Evolutionary conservation across 2,329 filamentous ascomycete genomes (phyloP), one percentile per base, ranked within the genome.

Genomic region (Trichophyton schoenleinii): DNA sequence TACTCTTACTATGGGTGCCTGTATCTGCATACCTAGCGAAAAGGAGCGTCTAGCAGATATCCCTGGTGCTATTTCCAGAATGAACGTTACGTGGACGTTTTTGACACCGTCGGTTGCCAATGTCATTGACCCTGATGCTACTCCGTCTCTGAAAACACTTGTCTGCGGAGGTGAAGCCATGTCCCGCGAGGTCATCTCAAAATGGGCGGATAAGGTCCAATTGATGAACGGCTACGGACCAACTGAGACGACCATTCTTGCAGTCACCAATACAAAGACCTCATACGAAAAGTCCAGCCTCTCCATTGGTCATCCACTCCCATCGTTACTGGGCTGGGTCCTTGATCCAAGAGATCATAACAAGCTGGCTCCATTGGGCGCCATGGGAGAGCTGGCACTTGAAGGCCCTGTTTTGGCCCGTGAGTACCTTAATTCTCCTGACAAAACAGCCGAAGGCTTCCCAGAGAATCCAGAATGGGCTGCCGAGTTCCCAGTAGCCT

Each of bases 31-130:
- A 1, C 87, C 84, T 0, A 81, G 78, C 0, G 90, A 91, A 66
- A 87, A 92, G 66, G 81, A 83, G 1, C 74, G 95, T 0, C 89
- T 92, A 66, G 79, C 78, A 38, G 85, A 95, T 67, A 75, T 95
- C 4, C 87, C 91, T 69, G 71, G 75, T 20, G 78, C 84, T 0
- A 88, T 95, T 61, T 79, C 83, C 2, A 70, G 72, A 0, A 73
- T 95, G 22, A 67, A 74, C 0, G 79, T 91, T 38, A 95, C 89
- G 0, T 90, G 95, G 72, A 79, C 96, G 20, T 91, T 88, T 67
- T 79, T 95, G 71, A 95, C 91, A 0, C 88, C 91, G 0, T 94
- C 89, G 0, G 87, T 95, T 0, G 90, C 90, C 15, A 83, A 87
- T 1, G 76, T 94, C 15, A 75, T 95, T 3, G 74, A 85, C 42